Conservation (phyloP, 2,329 filamentous ascomycete genomes). For the Ophiocordyceps camponoti-rufipedis region DNA sequence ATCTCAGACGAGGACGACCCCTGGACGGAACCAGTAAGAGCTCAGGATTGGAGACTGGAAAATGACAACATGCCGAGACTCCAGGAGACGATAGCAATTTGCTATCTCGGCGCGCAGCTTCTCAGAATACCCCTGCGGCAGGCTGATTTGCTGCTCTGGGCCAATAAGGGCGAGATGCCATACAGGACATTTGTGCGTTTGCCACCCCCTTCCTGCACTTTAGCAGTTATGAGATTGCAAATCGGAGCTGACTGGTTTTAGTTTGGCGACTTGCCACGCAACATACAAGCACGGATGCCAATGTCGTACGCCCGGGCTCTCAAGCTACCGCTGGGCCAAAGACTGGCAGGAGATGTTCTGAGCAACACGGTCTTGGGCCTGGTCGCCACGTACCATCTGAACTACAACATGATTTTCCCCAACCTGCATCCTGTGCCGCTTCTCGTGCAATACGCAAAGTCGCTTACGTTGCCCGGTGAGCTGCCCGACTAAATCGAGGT, state of each 20-base stretch:
- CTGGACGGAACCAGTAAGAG: conserved; percentile 13
- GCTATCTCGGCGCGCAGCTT: conserved; percentile 62
- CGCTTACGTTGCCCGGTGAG: conserved; percentile 58
- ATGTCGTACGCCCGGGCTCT: conserved; percentile 39
- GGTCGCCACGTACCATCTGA: conserved; percentile 41
- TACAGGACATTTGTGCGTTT: conserved; percentile 32
- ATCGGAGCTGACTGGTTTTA: conserved; percentile 6
- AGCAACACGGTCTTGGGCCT: conserved; percentile 46
- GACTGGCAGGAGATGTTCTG: conserved; percentile 36
- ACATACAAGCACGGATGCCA: conserved; percentile 49
- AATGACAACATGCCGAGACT: conserved; percentile 41
- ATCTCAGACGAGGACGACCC: conserved; percentile 11
- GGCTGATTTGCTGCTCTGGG: conserved; percentile 55
- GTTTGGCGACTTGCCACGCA: conserved; percentile 39
- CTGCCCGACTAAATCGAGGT: not conserved
- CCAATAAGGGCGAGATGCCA: conserved; percentile 45
- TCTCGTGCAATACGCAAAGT: conserved; percentile 49
- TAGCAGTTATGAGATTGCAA: not conserved
- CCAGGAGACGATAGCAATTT: conserved; percentile 57
- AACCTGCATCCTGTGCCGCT: conserved; percentile 52
- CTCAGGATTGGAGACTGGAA: conserved; percentile 25
- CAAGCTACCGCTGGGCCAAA: conserved; percentile 24
- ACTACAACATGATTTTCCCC: conserved; percentile 56
- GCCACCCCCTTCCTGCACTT: no score
- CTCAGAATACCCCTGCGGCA: conserved; percentile 60